Evolutionary conservation across 1,284 basidiomycete genomes (phyloP), one percentile per base, ranked within the genome.

Genomic region (Fomitopsis palustris): DNA sequence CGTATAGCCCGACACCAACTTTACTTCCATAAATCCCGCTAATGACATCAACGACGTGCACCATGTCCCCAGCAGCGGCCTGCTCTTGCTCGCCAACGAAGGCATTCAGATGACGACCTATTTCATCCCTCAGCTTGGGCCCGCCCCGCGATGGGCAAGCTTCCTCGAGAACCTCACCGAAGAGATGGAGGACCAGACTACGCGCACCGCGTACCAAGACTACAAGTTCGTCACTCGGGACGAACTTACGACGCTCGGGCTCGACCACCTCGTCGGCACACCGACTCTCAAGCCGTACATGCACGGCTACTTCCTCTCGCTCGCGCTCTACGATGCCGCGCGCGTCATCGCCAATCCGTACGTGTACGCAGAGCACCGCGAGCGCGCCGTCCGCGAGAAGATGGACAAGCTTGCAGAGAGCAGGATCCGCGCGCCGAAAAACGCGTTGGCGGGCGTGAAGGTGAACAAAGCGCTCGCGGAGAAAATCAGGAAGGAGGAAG

Each of bases 101-200:
- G 92, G 93, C 19, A 93, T 95, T 54, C 90, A 92, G 63, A 92
- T 98, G 87, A 90, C 86, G 25, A 87, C 89, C 4, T 96, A 92
- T 74, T 99, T 96, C 72, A 89, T 99, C 45, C 97, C 96, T 17
- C 92, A 96, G 66, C 84, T 99, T 5, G 97, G 97, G 0, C 96
- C 96, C 3, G 97, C 97, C 14, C 96, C 97, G 0, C 85, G 87
- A 66, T 99, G 97, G 97, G 95, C 94, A 54, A 90, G 88, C 70
- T 99, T 98, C 87, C 84, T 99, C 60, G 97, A 99, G 77, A 95
- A 93, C 67, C 90, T 99, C 70, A 99, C 97, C 0, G 97, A 99
- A 72, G 95, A 98, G 72, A 90, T 98, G 86, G 96, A 96, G 69
- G 92, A 94, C 69, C 90, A 92, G 69, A 84, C 86, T 0, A 79